These are phyloP conservation scores for Phylloporus arenicola DNA, from an alignment of 768 basidiomycete species.

Conservation along the genomic window DNA sequence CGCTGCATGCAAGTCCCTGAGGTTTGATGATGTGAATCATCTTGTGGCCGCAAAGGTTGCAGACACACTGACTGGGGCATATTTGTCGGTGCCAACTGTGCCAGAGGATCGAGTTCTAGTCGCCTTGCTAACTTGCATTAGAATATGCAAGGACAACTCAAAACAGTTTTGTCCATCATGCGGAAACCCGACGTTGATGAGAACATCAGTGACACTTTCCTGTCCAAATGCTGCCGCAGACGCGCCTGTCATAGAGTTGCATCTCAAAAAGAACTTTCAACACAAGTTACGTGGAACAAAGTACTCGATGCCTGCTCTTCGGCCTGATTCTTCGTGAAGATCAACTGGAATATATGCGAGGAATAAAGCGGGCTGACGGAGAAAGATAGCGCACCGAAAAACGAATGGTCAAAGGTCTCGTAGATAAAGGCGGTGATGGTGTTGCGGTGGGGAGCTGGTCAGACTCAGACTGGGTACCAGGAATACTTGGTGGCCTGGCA, in stretches of 20 bases:
- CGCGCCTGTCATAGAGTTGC: conserved; percentile 73
- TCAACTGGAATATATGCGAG: conserved; percentile 80
- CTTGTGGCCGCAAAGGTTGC: conserved; percentile 58
- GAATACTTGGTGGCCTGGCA: conserved; percentile 65
- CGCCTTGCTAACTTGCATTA: conserved; percentile 28
- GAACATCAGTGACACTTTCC: conserved; percentile 85
- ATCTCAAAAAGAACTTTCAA: conserved; percentile 95
- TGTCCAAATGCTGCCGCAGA: conserved; percentile 55
- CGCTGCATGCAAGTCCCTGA: neutral
- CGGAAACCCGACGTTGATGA: conserved; percentile 85
- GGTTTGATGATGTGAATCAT: conserved; percentile 7
- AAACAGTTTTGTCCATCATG: conserved; percentile 98
- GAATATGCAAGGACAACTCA: conserved; percentile 91
- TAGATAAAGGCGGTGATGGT: conserved; percentile 46
- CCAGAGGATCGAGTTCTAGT: conserved; percentile 64
- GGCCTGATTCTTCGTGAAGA: conserved; percentile 91
- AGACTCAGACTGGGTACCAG: conserved; percentile 93
- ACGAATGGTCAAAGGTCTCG: conserved; percentile 55
- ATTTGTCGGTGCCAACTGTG: conserved; percentile 50
- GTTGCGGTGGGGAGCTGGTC: conserved; percentile 75
- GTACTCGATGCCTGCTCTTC: conserved; percentile 88
- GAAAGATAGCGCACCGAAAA: conserved; percentile 71
- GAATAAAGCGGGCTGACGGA: conserved; percentile 70
- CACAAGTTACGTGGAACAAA: conserved; percentile 87
- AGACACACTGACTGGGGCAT: conserved; percentile 74